Evolutionary conservation across 2,329 filamentous ascomycete species (phyloP).

Genomic region (Aspergillus thermomutatus): DNA sequence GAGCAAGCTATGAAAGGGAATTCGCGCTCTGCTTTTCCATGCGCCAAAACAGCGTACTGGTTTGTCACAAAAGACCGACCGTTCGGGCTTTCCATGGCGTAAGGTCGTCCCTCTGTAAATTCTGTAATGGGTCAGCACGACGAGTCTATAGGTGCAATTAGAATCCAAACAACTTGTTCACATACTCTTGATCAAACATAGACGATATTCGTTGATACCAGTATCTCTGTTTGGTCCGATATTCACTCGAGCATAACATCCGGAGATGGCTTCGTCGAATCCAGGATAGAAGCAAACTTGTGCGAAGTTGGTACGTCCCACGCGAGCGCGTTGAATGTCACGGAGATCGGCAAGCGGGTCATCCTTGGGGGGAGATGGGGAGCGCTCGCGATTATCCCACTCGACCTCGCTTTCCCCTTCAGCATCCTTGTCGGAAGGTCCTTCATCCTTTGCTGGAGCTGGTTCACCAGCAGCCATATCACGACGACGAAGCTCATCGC

Average conservation of each 20-base stretch:
- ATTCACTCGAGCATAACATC: constrained; percentile 81
- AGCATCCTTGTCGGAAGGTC: constrained; percentile 58
- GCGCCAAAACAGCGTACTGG: constrained; percentile 75
- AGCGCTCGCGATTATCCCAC: constrained; percentile 60
- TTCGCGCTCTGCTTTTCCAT: constrained; percentile 77
- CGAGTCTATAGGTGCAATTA: neutral
- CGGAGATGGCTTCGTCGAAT: constrained; percentile 76
- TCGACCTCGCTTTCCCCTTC: constrained; percentile 78
- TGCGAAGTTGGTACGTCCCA: constrained; percentile 82
- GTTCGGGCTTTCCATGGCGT: constrained; percentile 71
- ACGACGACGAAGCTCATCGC: constrained; percentile 46
- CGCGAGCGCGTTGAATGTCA: constrained; percentile 80
- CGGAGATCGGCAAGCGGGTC: constrained; percentile 67
- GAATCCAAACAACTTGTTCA: neutral
- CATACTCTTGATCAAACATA: constrained; percentile 81
- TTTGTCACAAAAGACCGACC: constrained; percentile 79
- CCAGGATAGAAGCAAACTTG: constrained; percentile 91
- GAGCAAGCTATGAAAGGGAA: constrained; percentile 92
- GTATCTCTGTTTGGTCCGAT: constrained; percentile 73
- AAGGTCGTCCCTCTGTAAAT: constrained; percentile 75
- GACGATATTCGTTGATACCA: constrained; percentile 75
- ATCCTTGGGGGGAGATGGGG: constrained; percentile 55
- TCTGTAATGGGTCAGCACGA: constrained; percentile 45
- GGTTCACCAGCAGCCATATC: constrained; percentile 48
- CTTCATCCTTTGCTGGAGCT: constrained; percentile 61